These are phyloP conservation scores for Megacollybia platyphylla DNA, from an alignment of 1,284 basidiomycete genomes.

Conservation along the genomic window DNA sequence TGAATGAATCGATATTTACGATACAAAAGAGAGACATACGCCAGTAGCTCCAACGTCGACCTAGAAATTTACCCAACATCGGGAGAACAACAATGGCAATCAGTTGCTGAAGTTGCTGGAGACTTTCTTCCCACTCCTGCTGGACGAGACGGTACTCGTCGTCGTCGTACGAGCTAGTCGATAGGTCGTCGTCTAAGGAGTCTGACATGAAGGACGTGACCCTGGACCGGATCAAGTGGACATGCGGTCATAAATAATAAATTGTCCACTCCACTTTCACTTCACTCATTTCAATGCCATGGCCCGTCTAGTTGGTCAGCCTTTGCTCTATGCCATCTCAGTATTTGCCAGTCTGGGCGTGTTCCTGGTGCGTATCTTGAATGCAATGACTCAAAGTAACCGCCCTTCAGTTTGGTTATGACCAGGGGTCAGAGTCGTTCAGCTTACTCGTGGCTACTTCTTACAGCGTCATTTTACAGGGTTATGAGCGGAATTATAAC, in stretches of 20 bases:
- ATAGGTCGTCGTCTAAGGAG: slow-evolving; percentile 30
- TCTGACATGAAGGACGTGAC: background rate
- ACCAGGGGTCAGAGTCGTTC: slow-evolving; percentile 61
- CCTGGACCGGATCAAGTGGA: background rate
- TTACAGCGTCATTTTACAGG: slow-evolving; percentile 20
- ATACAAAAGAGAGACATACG: slow-evolving; percentile 33
- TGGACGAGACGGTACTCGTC: slow-evolving; percentile 68
- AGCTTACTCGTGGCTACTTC: background rate
- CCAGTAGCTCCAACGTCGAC: slow-evolving; percentile 78
- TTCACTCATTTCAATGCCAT: slow-evolving; percentile 29
- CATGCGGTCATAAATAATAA: slow-evolving; percentile 5
- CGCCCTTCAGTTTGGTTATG: slow-evolving; percentile 70
- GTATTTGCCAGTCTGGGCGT: slow-evolving; percentile 82
- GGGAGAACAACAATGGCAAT: slow-evolving; percentile 74
- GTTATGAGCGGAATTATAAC: slow-evolving; percentile 93
- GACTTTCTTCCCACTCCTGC: slow-evolving; percentile 86
- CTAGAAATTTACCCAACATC: slow-evolving; percentile 80
- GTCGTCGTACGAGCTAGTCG: slow-evolving; percentile 47
- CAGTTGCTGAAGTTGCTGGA: slow-evolving; percentile 74
- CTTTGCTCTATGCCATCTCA: slow-evolving; percentile 73
- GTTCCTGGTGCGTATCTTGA: slow-evolving; percentile 52
- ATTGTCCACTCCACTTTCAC: slow-evolving; percentile 6
- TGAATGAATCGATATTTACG: background rate
- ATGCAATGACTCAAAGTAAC: slow-evolving; percentile 1
- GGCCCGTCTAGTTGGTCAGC: slow-evolving; percentile 65